A percentile compares a stretch with the other conserved stretches of the same genome.
Evolutionary conservation across 306 rosid species (phyloP).

Genomic region (Inga oerstediana): DNA sequence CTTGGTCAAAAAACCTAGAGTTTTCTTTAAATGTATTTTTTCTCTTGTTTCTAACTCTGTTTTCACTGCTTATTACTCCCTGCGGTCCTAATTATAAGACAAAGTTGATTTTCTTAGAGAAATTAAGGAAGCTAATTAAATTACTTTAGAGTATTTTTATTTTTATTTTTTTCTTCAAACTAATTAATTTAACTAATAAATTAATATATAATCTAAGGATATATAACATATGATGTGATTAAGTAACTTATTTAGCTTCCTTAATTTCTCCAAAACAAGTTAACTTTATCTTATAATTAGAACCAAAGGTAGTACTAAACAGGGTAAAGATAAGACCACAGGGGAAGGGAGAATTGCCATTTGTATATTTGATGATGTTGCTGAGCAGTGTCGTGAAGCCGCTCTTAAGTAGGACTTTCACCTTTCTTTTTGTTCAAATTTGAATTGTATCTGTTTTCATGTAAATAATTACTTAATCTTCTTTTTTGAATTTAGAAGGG

Average conservation of each 20-base stretch:
- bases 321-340: slow-evolving; percentile 91
- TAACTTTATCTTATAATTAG: too few relatives aligned
- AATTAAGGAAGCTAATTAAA: too few relatives aligned
- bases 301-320: slow-evolving; percentile 4
- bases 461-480: background rate
- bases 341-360: slow-evolving; percentile 95
- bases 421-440: slow-evolving; percentile 17
- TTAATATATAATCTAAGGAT: too few relatives aligned
- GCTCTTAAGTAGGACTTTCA: slow-evolving; percentile 75
- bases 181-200: too few relatives aligned
- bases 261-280: too few relatives aligned
- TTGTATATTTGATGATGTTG: slow-evolving; percentile 96
- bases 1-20: slow-evolving; percentile 2
- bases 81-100: too few relatives aligned
- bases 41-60: background rate
- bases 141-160: too few relatives aligned
- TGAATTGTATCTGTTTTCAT: slow-evolving; percentile 7
- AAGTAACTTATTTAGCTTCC: too few relatives aligned
- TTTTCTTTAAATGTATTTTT: background rate
- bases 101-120: too few relatives aligned
- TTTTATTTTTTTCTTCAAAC: too few relatives aligned
- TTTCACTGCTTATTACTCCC: slow-evolving; percentile 19
- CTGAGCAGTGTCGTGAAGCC: slow-evolving; percentile 92
- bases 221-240: too few relatives aligned
- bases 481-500: background rate